Evolutionary conservation across 1,284 basidiomycete genomes (phyloP).

Genomic region (Cerioporus squamosus): DNA sequence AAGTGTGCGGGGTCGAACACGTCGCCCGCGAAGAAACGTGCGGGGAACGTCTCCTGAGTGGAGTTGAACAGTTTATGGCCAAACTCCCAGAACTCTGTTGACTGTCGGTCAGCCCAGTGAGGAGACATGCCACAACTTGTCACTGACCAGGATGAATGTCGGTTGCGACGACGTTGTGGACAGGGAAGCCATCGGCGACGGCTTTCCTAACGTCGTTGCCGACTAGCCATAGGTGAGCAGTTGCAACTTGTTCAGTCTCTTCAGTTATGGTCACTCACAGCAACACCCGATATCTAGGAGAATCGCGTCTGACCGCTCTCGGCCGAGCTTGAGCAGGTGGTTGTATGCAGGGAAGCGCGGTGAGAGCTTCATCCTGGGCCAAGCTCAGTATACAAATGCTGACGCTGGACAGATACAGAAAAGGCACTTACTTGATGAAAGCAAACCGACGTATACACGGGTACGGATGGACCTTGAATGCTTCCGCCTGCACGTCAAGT

Average conservation of each 20-base stretch:
- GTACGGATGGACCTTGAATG: slow-evolving; percentile 21
- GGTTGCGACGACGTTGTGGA: slow-evolving; percentile 36
- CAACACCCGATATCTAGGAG: slow-evolving; percentile 51
- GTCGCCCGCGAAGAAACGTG: slow-evolving; percentile 47
- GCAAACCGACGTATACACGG: slow-evolving; percentile 18
- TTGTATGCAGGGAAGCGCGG: slow-evolving; percentile 46
- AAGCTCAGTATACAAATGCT: too few relatives aligned
- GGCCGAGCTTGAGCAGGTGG: slow-evolving; percentile 42
- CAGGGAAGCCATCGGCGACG: slow-evolving; percentile 43
- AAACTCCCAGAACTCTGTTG: slow-evolving; percentile 32
- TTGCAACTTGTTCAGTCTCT: not conserved
- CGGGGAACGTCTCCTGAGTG: slow-evolving; percentile 42
- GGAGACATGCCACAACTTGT: not conserved
- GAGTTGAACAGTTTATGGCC: slow-evolving; percentile 36
- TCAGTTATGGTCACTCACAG: slow-evolving; percentile 37
- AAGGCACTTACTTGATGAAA: slow-evolving; percentile 17
- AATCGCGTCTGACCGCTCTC: slow-evolving; percentile 45
- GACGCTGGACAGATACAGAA: not conserved
- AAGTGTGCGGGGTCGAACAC: slow-evolving; percentile 42
- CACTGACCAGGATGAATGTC: slow-evolving; percentile 36
- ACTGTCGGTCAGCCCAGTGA: slow-evolving; percentile 23
- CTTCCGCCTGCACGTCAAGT: slow-evolving; percentile 42
- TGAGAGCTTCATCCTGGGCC: slow-evolving; percentile 35
- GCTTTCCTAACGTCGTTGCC: slow-evolving; percentile 48
- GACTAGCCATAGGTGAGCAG: slow-evolving; percentile 31